Base-by-base conservation (phyloP, 2,329 filamentous ascomycete species). In the Saccharata proteae region DNA sequence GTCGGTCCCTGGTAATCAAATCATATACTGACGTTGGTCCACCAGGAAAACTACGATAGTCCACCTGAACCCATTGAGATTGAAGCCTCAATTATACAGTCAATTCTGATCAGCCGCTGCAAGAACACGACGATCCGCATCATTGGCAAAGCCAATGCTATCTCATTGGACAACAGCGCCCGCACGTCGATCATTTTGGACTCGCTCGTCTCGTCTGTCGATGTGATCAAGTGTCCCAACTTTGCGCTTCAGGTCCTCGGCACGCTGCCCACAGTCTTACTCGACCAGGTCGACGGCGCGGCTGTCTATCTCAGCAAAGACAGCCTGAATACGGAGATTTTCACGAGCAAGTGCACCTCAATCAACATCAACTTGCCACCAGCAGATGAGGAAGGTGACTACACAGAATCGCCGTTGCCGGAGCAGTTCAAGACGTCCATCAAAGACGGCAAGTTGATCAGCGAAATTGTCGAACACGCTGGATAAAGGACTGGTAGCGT, bases 201-300 rank as follows among this genome's bases (percentile, higher is more conserved):
- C 46, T 82, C 77, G 1, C 74, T 96, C 8, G 82, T 96, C 28
- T 92, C 82, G 29, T 84, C 81, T 18, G 74, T 98, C 35, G 90
- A 98, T 49, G 81, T 93, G 15, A 90, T 98, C 65, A 96, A 96
- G 62, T 88, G 80, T 28, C 74, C 80, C 44, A 93, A 90, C 56
- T 93, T 98, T 52, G 86, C 85, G 10, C 65, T 96, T n/a, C 85
- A 94, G 58, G 81, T 98, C 31, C 62, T 92, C 34, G 86, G 86
- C 31, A 72, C 71, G 3, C 71, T 93, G 10, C 90, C 90, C 2
- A 93, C 88, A 2, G 70, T 96, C 36, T 65, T 94, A 51, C 66
- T 98, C 36, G 90, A 98, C 54, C 85, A 94, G 59, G 80, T 96
- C 35, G 90, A 98, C 50, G 77, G 85, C 35, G 88, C 84, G 0